Percentiles rank a stretch among this genome's conserved stretches.
phyloP scores from a whole-genome alignment of 768 basidiomycete genomes.

The Auricularia sp. region DNA sequence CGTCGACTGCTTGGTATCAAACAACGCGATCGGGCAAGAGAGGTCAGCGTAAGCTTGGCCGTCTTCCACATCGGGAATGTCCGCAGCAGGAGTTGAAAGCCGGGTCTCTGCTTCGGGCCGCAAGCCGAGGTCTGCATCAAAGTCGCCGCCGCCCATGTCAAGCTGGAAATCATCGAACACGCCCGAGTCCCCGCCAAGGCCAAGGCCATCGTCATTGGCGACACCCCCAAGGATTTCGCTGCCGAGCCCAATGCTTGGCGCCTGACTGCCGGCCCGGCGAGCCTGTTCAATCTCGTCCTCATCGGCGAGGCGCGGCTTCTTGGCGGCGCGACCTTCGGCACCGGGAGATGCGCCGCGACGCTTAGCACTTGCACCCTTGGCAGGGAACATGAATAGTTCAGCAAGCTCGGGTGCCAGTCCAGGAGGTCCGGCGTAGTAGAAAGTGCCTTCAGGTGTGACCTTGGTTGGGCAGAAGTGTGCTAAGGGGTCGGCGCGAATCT shows the following conservation, averaged over 20 bases:
- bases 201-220: slow-evolving; percentile 30
- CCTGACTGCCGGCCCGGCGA: slow-evolving; percentile 55
- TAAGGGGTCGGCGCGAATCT: slow-evolving; percentile 76
- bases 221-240: slow-evolving; percentile 42
- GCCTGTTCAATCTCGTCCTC: slow-evolving; percentile 61
- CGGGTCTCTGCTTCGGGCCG: slow-evolving; percentile 18
- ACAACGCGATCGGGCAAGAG: slow-evolving; percentile 69
- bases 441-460: slow-evolving; percentile 56
- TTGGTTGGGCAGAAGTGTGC: slow-evolving; percentile 80
- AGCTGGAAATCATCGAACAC: slow-evolving; percentile 64
- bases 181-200: slow-evolving; percentile 43
- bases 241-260: slow-evolving; percentile 47
- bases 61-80: slow-evolving; percentile 40
- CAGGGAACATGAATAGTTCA: slow-evolving; percentile 63
- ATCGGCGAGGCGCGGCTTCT: slow-evolving; percentile 42
- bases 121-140: slow-evolving; percentile 17
- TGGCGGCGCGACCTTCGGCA: slow-evolving; percentile 41
- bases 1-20: slow-evolving; percentile 57
- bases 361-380: slow-evolving; percentile 37
- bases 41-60: slow-evolving; percentile 60
- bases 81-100: slow-evolving; percentile 56
- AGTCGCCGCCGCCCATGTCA: slow-evolving; percentile 43
- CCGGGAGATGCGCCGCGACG: slow-evolving; percentile 51
- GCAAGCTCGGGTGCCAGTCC: slow-evolving; percentile 74
- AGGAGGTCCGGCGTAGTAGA: slow-evolving; percentile 72